Conservation (phyloP, 2,329 filamentous ascomycete genomes). For the Malbranchea cinnamomea region DNA sequence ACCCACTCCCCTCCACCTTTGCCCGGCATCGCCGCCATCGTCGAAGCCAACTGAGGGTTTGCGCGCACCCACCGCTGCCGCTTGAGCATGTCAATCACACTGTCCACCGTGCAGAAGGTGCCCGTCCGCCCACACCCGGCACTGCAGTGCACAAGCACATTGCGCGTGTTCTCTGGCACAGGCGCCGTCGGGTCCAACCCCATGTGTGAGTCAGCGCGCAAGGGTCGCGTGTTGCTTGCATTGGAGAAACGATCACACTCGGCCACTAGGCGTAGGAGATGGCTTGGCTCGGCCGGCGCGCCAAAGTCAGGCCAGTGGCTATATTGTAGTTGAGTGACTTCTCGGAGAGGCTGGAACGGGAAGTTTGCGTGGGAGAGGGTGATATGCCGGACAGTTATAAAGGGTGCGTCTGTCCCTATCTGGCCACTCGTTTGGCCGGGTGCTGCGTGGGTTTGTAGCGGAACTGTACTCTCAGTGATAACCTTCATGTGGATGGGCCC, state of each 20-base stretch:
- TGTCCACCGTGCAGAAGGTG: conserved; percentile 92
- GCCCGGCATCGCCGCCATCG: too few relatives aligned
- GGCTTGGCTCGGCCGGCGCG: conserved; percentile 72
- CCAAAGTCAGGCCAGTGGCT: conserved; percentile 97
- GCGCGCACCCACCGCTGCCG: conserved; percentile 45
- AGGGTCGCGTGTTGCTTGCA: conserved; percentile 17
- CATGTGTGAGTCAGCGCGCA: conserved; percentile 33
- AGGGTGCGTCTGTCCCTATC: conserved; percentile 45
- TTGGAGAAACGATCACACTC: conserved; percentile 56
- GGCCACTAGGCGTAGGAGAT: conserved; percentile 80
- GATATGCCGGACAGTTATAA: conserved; percentile 76
- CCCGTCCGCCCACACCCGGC: conserved; percentile 92
- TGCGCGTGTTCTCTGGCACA: conserved; percentile 40
- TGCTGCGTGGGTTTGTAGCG: conserved; percentile 37
- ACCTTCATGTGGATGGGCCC: conserved; percentile 60
- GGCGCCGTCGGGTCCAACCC: conserved; percentile 51
- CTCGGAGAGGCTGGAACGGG: conserved; percentile 74
- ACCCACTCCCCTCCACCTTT: conserved; percentile 41
- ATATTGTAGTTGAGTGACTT: conserved; percentile 91
- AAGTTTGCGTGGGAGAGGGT: conserved; percentile 59
- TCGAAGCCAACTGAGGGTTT: too few relatives aligned
- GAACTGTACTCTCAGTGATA: conserved; percentile 69
- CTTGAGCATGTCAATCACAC: conserved; percentile 91
- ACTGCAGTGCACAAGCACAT: conserved; percentile 86
- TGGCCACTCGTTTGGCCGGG: conserved; percentile 7